Base-by-base conservation (phyloP, 2,329 filamentous ascomycete genomes). In the Akanthomyces lecanii region DNA sequence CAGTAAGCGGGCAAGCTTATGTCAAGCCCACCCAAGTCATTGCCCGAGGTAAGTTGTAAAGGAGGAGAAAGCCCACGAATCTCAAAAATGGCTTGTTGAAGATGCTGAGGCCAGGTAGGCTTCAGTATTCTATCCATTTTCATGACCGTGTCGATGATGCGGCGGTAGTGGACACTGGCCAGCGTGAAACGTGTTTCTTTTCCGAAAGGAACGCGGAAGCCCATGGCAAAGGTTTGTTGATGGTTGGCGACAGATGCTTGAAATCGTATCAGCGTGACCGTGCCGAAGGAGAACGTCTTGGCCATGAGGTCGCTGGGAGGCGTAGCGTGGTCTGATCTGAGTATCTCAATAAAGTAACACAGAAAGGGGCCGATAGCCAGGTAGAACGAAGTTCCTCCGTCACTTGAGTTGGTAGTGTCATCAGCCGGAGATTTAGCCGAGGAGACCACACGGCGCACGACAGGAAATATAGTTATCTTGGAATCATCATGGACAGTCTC, bases 31-130 rank as follows among this genome's bases (percentile, higher is more conserved):
- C 83, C 83, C 66, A 83, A 80, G 65, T 82, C 79, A 62, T 84
- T 83, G 10, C 82, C 81, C 8, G 81, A 79, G 0, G 83, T 82
- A 33, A 85, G 71, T 63, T 83, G 80, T 60, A 83, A 78, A 7
- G 81, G 80, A 12, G 82, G 78, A 8, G 81, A 78, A 16, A 85
- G 77, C 8, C 82, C 82, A 48, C 78, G 77, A 58, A 85, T 77
- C 56, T 79, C 78, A 66, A 85, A 85, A 4, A 84, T 78, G 47
- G 75, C 74, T 42, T 79, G 78, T 66, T 85, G 83, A 71, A 83
- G 79, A 44, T 82, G 75, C 59, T 83, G 79, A 11, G 83, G 83
- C 83, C 83, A 86, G 63, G 81, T 81, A 0, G 83, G 83, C 68
- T 85, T 85, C 51, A 86, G 71, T 61, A 79, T 81, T 44, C 82